These are phyloP conservation scores for Solanum appendiculatum DNA, from an alignment of 257 asterid species.

Conservation along the genomic window DNA sequence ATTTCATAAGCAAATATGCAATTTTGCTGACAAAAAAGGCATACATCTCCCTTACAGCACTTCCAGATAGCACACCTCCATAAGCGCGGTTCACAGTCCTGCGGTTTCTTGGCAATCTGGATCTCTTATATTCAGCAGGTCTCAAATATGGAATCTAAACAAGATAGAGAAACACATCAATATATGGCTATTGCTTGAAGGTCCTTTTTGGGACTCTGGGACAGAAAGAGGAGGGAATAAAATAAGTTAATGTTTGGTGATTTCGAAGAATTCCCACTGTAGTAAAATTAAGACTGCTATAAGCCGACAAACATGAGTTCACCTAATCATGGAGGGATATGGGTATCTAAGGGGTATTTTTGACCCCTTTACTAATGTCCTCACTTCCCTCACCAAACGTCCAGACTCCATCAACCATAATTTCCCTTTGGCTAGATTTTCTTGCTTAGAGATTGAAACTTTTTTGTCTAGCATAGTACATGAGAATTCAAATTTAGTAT, in stretches of 20 bases:
- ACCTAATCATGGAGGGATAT: not conserved
- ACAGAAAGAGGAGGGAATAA: not conserved
- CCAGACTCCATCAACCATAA: not conserved
- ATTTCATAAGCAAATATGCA: not conserved
- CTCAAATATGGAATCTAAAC: slow-evolving; percentile 63
- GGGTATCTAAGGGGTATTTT: not conserved
- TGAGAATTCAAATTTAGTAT: not conserved
- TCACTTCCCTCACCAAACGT: not conserved
- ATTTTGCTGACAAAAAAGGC: not conserved
- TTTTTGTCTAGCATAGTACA: not conserved
- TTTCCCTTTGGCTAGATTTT: not conserved
- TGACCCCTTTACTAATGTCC: not conserved
- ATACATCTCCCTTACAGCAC: slow-evolving; percentile 65
- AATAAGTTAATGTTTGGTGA: not conserved
- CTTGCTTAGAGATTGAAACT: not conserved
- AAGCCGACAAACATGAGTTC: not conserved
- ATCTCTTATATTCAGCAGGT: slow-evolving; percentile 74
- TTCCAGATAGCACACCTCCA: slow-evolving; percentile 64
- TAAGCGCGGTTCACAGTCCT: slow-evolving; percentile 71
- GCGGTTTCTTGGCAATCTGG: slow-evolving; percentile 57
- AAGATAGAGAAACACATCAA: not conserved
- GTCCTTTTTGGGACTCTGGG: not conserved
- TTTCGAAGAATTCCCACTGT: not conserved
- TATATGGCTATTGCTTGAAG: not conserved
- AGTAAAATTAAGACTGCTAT: not conserved